phyloP scores from a whole-genome alignment of 805 yeast species.

The Groenewaldozyma salmanticensis region DNA sequence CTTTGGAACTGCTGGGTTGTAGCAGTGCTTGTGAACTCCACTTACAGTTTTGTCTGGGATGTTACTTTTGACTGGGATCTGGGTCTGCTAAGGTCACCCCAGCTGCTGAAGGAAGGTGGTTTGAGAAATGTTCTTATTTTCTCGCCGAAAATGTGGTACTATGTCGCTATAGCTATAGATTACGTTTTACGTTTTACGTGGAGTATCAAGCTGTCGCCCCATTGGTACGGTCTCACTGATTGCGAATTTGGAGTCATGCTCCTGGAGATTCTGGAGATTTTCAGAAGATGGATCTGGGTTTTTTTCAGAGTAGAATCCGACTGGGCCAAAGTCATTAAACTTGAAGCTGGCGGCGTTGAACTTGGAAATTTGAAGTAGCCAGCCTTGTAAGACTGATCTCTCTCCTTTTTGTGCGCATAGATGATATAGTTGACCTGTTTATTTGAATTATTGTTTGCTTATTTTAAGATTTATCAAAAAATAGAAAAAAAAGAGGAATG shows the following conservation, averaged over 20 bases:
- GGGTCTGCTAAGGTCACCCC: conserved; percentile 32
- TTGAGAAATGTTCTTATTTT: conserved; percentile 23
- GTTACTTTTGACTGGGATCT: conserved; percentile 81
- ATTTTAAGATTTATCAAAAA: too few species aligned
- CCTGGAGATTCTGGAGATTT: conserved; percentile 63
- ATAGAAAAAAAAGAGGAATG: too few species aligned
- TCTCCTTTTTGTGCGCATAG: too few species aligned
- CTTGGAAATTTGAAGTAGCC: too few species aligned
- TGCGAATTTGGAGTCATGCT: conserved; percentile 51
- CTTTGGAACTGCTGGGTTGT: conserved; percentile 23
- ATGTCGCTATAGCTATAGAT: conserved; percentile 50
- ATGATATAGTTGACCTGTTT: too few species aligned
- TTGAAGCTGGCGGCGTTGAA: not conserved
- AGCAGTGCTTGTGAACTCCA: conserved; percentile 52
- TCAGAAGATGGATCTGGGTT: conserved; percentile 87
- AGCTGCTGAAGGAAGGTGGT: conserved; percentile 16
- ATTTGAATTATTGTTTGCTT: too few species aligned
- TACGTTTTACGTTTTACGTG: conserved; percentile 65
- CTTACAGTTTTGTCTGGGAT: conserved; percentile 85
- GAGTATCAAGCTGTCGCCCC: conserved; percentile 46
- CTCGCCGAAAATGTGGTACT: conserved; percentile 34
- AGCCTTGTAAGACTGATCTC: too few species aligned
- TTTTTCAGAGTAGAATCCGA: conserved; percentile 78
- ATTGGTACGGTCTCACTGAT: conserved; percentile 21
- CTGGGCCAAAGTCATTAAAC: conserved; percentile 26